phyloP scores from a whole-genome alignment of 2,329 filamentous ascomycete species.

The Cordyceps javanica region DNA sequence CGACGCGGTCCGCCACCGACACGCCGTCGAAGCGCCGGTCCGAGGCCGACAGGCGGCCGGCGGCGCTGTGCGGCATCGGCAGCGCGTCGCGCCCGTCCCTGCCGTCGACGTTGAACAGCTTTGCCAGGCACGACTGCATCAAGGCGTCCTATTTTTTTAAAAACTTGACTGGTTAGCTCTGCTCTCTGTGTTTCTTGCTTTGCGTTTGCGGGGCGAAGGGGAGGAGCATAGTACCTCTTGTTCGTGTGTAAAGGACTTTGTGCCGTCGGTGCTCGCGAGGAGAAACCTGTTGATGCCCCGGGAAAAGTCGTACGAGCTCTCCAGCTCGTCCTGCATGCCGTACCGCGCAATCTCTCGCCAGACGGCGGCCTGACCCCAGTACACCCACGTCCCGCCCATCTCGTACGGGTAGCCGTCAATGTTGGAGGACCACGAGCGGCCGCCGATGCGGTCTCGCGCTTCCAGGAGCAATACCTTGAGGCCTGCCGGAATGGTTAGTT shows the following conservation, averaged over 20 bases:
- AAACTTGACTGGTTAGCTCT: no score
- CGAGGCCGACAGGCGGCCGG: slow-evolving; percentile 25
- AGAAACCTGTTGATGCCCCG: slow-evolving; percentile 36
- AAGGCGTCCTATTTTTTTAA: slow-evolving; percentile 21
- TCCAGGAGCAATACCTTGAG: slow-evolving; percentile 38
- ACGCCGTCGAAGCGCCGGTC: slow-evolving; percentile 31
- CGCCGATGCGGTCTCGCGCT: slow-evolving; percentile 41
- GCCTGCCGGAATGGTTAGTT: slow-evolving; percentile 17
- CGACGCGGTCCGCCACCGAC: slow-evolving; percentile 37
- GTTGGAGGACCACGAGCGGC: slow-evolving; percentile 39
- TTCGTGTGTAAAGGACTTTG: slow-evolving; percentile 33
- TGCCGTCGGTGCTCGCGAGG: slow-evolving; percentile 25
- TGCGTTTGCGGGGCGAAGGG: background rate
- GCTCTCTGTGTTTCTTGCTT: background rate
- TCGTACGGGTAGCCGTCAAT: slow-evolving; percentile 38
- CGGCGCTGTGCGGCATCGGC: slow-evolving; percentile 34
- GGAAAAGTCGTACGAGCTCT: slow-evolving; percentile 34
- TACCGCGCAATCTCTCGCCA: slow-evolving; percentile 42
- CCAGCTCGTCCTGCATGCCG: slow-evolving; percentile 33
- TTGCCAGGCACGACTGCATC: slow-evolving; percentile 29
- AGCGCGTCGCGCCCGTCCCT: slow-evolving; percentile 29
- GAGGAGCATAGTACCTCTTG: slow-evolving; percentile 28
- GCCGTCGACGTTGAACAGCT: slow-evolving; percentile 42
- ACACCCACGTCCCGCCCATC: slow-evolving; percentile 45
- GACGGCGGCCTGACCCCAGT: slow-evolving; percentile 37